Conservation (phyloP, 805 yeast species). For the Hanseniaspora jakobsenii region DNA sequence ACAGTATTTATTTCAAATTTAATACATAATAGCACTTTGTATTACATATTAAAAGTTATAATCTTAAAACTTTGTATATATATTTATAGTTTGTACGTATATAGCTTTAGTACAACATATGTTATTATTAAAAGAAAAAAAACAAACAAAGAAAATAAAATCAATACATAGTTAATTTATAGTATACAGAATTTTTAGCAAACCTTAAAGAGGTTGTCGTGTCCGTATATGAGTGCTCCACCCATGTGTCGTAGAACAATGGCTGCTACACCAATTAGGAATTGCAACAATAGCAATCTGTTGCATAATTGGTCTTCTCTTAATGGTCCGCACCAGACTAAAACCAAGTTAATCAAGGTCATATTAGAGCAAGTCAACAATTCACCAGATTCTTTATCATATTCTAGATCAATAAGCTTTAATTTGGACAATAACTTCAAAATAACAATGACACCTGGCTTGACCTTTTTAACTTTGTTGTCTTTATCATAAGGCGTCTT, state of each 20-base stretch:
- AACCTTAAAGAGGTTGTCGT: conserved; percentile 55
- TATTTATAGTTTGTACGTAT: too few relatives aligned
- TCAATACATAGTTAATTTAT: not conserved
- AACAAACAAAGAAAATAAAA: conserved; percentile 2
- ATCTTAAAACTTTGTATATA: too few relatives aligned
- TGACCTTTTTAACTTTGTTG: conserved; percentile 21
- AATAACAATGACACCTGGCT: conserved; percentile 28
- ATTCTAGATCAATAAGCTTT: conserved; percentile 36
- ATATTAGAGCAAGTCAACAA: conserved; percentile 53
- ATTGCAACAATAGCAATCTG: conserved; percentile 49
- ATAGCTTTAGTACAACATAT: too few relatives aligned
- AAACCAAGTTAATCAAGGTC: conserved; percentile 71
- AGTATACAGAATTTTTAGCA: too few relatives aligned
- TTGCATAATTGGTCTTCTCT: conserved; percentile 68
- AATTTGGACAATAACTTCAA: conserved; percentile 39
- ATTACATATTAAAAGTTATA: too few relatives aligned
- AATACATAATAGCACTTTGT: too few relatives aligned
- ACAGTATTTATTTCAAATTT: too few relatives aligned
- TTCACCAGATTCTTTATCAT: conserved; percentile 27
- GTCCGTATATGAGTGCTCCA: conserved; percentile 79
- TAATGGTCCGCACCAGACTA: conserved; percentile 84
- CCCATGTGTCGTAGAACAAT: conserved; percentile 65
- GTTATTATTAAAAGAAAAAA: too few relatives aligned
- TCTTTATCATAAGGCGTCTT: conserved; percentile 16
- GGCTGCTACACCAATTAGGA: conserved; percentile 52